phyloP scores from a whole-genome alignment of 2,329 filamentous ascomycete species.

The Rhynchosporium agropyri region DNA sequence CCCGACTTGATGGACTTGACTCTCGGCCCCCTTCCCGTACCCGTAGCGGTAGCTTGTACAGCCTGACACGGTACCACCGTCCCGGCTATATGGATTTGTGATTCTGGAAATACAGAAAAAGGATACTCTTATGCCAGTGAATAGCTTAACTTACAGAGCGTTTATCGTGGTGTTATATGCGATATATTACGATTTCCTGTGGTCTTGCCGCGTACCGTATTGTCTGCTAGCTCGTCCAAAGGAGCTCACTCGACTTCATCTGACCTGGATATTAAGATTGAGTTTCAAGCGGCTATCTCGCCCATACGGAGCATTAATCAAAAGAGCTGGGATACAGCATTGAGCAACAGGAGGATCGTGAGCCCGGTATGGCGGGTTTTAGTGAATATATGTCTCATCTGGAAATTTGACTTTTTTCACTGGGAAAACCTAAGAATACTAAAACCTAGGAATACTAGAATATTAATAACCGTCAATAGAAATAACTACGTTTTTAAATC shows the following conservation, averaged over 20 bases:
- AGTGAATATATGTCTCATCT: no score
- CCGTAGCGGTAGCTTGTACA: not conserved
- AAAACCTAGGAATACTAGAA: no score
- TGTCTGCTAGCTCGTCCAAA: slow-evolving; percentile 9
- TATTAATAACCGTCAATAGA: no score
- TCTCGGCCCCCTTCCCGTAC: not conserved
- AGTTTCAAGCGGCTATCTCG: slow-evolving; percentile 15
- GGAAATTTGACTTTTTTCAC: no score
- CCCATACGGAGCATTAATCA: not conserved
- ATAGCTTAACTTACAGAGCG: not conserved
- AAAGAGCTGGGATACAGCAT: not conserved
- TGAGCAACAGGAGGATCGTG: slow-evolving; percentile 14
- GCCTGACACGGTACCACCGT: not conserved
- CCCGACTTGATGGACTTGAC: slow-evolving; percentile 7
- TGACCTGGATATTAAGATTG: slow-evolving; percentile 11
- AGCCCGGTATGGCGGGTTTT: not conserved
- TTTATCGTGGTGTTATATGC: not conserved
- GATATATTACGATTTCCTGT: not conserved
- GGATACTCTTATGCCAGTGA: not conserved
- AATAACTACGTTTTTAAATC: no score
- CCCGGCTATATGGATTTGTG: slow-evolving; percentile 9
- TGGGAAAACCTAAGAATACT: no score
- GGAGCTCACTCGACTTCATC: not conserved
- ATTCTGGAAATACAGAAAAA: not conserved
- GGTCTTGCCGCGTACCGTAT: slow-evolving; percentile 12